These are phyloP conservation scores for Lasiosphaeria hispida DNA, from an alignment of 495 filamentous ascomycete species.

Conservation along the genomic window DNA sequence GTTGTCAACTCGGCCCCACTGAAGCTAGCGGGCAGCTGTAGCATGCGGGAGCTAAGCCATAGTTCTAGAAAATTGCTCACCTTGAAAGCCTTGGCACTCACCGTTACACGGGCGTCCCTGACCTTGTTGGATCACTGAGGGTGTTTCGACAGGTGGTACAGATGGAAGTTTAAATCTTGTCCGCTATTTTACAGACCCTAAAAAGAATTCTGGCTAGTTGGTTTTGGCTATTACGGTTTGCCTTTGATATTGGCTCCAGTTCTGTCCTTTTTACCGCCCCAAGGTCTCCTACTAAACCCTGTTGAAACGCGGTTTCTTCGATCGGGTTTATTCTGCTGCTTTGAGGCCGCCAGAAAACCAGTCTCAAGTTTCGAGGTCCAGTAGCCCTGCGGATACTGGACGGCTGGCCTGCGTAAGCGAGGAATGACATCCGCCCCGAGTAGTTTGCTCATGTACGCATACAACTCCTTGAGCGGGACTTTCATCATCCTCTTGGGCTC, in stretches of 20 bases:
- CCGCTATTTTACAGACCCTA: not conserved
- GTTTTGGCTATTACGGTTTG: too few species aligned
- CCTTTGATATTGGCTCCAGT: not conserved
- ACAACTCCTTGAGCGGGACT: constrained; percentile 20
- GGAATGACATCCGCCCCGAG: constrained; percentile 8
- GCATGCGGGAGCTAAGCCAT: constrained; percentile 19
- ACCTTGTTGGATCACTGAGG: too few species aligned
- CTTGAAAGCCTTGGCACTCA: constrained; percentile 46
- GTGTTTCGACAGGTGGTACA: too few species aligned
- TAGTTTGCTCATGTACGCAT: constrained; percentile 17
- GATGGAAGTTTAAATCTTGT: too few species aligned
- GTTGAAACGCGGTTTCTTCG: not conserved
- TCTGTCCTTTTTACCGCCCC: not conserved
- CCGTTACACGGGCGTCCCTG: too few species aligned
- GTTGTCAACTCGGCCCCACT: not conserved
- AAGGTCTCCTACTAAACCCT: too few species aligned
- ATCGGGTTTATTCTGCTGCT: not conserved
- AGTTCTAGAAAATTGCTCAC: constrained; percentile 55
- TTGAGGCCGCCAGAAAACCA: not conserved
- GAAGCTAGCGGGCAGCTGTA: not conserved
- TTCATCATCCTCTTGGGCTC: constrained; percentile 18
- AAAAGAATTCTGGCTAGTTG: not conserved
- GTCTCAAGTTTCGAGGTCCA: not conserved
- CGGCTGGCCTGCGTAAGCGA: not conserved
- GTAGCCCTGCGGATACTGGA: not conserved